Percentiles rank a stretch among this genome's conserved stretches.
Conservation (phyloP, 139 green algal species). For the Nannochloris sp. region DNA sequence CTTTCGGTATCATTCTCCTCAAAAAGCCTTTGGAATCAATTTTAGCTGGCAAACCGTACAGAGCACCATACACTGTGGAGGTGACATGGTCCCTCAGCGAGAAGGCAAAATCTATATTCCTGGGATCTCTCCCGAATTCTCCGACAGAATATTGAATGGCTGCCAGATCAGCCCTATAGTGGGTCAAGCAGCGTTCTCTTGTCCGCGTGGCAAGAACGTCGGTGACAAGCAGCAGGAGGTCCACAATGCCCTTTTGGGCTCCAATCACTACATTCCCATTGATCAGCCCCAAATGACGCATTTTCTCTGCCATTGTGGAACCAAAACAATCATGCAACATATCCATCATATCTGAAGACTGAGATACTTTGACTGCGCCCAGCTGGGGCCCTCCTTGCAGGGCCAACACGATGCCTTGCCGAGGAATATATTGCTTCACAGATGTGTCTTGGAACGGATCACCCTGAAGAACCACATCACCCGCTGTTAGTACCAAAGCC, state of each 20-base stretch:
- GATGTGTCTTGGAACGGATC: slow-evolving; percentile 3
- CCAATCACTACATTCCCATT: slow-evolving; percentile 4
- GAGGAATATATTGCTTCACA: background rate
- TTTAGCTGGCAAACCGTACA: slow-evolving; percentile 5
- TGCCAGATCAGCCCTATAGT: background rate
- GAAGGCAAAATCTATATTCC: slow-evolving; percentile 7
- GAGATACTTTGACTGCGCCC: background rate
- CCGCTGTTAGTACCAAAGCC: background rate
- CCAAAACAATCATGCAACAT: slow-evolving; percentile 2
- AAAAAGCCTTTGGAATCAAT: background rate
- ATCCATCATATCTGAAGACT: background rate
- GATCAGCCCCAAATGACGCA: background rate
- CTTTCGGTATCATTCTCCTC: background rate
- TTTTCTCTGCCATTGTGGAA: background rate
- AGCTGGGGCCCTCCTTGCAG: slow-evolving; percentile 8
- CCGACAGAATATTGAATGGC: slow-evolving; percentile 2
- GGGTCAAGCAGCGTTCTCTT: background rate
- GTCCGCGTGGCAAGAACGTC: slow-evolving; percentile 3
- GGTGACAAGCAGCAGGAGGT: background rate
- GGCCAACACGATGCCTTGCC: background rate
- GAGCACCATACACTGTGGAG: slow-evolving; percentile 4
- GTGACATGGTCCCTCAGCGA: background rate
- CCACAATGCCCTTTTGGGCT: background rate
- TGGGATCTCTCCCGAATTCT: slow-evolving; percentile 3
- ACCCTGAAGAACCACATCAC: slow-evolving; percentile 3